phyloP scores from a whole-genome alignment of 306 rosid genomes.

The Sindora glabra region DNA sequence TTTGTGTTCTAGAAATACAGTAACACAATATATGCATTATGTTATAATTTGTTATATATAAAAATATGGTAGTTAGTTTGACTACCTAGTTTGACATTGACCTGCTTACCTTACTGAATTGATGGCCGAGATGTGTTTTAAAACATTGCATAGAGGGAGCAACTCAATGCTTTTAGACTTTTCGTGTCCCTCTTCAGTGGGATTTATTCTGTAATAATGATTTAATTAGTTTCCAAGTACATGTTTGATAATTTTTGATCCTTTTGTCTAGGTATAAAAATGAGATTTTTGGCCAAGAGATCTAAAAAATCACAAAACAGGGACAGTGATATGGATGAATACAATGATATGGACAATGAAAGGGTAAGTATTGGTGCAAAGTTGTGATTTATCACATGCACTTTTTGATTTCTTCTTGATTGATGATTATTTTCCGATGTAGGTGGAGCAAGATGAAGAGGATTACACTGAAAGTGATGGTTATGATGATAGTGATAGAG shows the following conservation, averaged over 20 bases:
- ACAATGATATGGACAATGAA: constrained; percentile 21
- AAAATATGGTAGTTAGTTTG: too few relatives aligned
- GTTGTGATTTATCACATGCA: not conserved
- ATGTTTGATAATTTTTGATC: not conserved
- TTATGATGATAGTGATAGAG: not conserved
- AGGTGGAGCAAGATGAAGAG: constrained; percentile 25
- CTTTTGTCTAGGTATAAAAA: constrained; percentile 8
- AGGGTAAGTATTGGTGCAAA: constrained; percentile 18
- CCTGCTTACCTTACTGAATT: too few relatives aligned
- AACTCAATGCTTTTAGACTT: too few relatives aligned
- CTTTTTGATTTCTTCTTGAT: constrained; percentile 5
- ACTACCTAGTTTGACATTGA: too few relatives aligned
- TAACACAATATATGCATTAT: too few relatives aligned
- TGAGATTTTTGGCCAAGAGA: constrained; percentile 39
- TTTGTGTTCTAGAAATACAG: too few relatives aligned
- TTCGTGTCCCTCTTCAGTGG: too few relatives aligned
- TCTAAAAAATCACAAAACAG: constrained; percentile 11
- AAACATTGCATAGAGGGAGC: too few relatives aligned
- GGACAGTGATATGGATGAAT: constrained; percentile 34
- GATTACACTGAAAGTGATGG: constrained; percentile 14
- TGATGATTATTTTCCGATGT: constrained; percentile 12
- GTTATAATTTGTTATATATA: too few relatives aligned
- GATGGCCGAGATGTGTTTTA: too few relatives aligned
- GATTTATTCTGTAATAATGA: too few relatives aligned
- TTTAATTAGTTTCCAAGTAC: too few relatives aligned